A percentile compares a stretch with the other conserved stretches of the same genome.
Conservation (phyloP, 768 basidiomycete genomes). For the Vararia minispora region DNA sequence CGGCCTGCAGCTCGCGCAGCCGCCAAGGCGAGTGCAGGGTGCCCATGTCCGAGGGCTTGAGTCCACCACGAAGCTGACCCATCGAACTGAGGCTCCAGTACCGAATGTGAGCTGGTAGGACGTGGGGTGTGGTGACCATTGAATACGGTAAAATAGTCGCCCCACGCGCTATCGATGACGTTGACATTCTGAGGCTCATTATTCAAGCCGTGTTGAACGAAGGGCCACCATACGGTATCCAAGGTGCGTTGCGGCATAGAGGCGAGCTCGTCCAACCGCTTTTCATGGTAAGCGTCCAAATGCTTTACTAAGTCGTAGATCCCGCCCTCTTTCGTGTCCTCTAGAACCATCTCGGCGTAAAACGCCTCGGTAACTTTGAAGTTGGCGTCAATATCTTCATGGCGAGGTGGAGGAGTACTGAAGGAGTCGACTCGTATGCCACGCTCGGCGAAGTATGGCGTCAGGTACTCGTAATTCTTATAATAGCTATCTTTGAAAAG, state of each 20-base stretch:
- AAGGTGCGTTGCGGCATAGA: conserved; percentile 72
- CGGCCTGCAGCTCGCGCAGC: conserved; percentile 86
- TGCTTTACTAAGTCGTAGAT: conserved; percentile 39
- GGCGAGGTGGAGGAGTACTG: conserved; percentile 44
- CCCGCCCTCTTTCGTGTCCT: conserved; percentile 22
- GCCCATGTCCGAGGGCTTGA: conserved; percentile 78
- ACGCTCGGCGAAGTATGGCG: conserved; percentile 66
- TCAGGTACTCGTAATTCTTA: conserved; percentile 75
- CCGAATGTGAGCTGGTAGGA: conserved; percentile 21
- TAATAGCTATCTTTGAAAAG: conserved; percentile 84
- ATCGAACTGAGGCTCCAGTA: conserved; percentile 60
- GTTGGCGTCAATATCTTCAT: conserved; percentile 35
- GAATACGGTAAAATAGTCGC: conserved; percentile 78
- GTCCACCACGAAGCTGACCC: conserved; percentile 99
- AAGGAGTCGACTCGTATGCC: conserved; percentile 45
- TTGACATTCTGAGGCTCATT: conserved; percentile 64
- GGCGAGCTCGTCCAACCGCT: conserved; percentile 62
- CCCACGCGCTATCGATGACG: conserved; percentile 83
- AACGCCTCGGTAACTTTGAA: conserved; percentile 50
- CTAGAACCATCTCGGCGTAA: conserved; percentile 42
- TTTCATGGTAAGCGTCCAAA: conserved; percentile 50
- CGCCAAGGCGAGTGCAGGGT: conserved; percentile 68
- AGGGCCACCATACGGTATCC: conserved; percentile 91
- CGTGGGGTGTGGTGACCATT: conserved; percentile 21
- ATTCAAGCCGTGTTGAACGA: conserved; percentile 80